A percentile compares a stretch with the other conserved stretches of the same genome.
phyloP scores from a whole-genome alignment of 306 rosid genomes.

The Ceratonia siliqua region DNA sequence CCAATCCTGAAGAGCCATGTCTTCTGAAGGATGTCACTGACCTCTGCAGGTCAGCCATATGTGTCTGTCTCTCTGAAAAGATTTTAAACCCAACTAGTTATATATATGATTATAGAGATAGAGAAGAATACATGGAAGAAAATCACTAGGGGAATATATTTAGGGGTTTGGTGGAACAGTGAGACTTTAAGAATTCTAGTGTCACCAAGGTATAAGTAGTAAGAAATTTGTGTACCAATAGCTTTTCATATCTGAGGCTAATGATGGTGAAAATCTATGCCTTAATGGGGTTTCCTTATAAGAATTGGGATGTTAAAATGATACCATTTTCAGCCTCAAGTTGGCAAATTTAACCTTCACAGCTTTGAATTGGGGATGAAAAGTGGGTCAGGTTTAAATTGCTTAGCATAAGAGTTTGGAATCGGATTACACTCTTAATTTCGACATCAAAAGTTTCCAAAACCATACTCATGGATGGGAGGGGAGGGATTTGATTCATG shows the following conservation, averaged over 20 bases:
- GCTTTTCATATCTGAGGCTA: background rate
- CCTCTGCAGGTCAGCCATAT: slow-evolving; percentile 60
- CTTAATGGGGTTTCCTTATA: slow-evolving; percentile 7
- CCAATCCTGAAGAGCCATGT: slow-evolving; percentile 76
- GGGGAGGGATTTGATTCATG: too few species aligned
- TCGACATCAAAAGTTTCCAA: too few species aligned
- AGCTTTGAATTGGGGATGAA: background rate
- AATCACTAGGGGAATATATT: slow-evolving; percentile 30
- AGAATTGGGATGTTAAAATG: background rate
- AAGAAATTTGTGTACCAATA: background rate
- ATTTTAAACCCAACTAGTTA: slow-evolving; percentile 6
- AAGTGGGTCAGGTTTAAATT: background rate
- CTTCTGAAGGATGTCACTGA: slow-evolving; percentile 75
- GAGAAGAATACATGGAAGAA: background rate
- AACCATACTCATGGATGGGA: too few species aligned
- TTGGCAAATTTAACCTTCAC: background rate
- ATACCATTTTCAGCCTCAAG: background rate
- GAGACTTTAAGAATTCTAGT: background rate
- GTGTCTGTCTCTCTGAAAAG: slow-evolving; percentile 5
- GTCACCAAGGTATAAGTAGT: background rate
- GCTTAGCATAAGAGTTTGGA: background rate
- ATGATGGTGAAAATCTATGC: slow-evolving; percentile 20
- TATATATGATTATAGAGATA: background rate
- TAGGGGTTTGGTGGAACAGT: background rate
- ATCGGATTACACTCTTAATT: background rate